A percentile compares a stretch with the other conserved stretches of the same genome.
Conservation (phyloP, 306 rosid genomes). For the Prunus armeniaca region DNA sequence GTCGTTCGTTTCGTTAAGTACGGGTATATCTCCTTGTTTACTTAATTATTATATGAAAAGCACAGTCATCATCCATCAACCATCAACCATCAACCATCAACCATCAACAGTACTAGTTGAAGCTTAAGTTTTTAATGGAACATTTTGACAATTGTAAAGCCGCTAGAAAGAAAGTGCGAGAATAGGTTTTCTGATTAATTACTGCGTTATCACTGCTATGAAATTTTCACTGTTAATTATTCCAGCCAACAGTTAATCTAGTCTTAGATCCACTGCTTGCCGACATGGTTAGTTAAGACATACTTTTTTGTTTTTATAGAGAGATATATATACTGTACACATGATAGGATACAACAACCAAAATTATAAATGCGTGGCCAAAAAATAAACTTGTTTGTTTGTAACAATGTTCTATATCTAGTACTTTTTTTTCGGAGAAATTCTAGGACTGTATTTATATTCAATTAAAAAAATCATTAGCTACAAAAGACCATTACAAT, state of each 20-base stretch:
- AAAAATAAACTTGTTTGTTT: too few species aligned
- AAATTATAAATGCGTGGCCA: not conserved
- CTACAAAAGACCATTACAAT: too few species aligned
- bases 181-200: not conserved
- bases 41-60: not conserved
- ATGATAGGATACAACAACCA: not conserved
- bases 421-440: too few species aligned
- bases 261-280: slow-evolving; percentile 5
- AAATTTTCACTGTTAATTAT: not conserved
- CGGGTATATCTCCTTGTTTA: not conserved
- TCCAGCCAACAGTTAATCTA: not conserved
- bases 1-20: not conserved
- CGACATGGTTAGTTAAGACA: slow-evolving; percentile 12
- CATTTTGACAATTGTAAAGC: not conserved
- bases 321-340: not conserved
- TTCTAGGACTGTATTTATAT: too few species aligned
- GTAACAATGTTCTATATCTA: too few species aligned
- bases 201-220: too few species aligned
- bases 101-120: not conserved
- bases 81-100: too few species aligned
- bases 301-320: not conserved
- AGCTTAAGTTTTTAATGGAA: too few species aligned
- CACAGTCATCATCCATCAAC: not conserved
- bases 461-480: too few species aligned
- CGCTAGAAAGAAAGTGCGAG: not conserved